Conservation (phyloP, 257 asterid genomes). For the Rehmannia glutinosa region DNA sequence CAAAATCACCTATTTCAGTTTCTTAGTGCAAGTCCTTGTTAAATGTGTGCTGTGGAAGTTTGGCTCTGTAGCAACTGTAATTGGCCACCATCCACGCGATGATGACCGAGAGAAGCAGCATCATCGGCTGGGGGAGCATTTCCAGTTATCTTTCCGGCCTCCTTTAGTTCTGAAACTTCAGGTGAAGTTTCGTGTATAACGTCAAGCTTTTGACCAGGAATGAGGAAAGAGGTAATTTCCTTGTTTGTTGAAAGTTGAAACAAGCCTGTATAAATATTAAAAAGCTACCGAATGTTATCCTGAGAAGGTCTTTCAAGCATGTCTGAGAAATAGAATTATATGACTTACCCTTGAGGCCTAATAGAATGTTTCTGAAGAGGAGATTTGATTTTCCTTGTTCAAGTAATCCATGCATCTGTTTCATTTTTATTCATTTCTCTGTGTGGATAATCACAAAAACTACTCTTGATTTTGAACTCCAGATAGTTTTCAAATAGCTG, state of each 20-base stretch:
- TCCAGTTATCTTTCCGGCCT: constrained; percentile 19
- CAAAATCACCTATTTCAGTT: constrained; percentile 16
- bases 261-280: constrained; percentile 27
- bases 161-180: constrained; percentile 23
- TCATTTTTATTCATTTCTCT: no score
- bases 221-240: constrained; percentile 27
- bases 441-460: no score
- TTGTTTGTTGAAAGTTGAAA: constrained; percentile 30
- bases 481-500: no score
- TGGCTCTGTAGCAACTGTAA: constrained; percentile 42
- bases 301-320: neutral
- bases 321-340: neutral
- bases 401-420: no score
- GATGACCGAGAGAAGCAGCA: constrained; percentile 16
- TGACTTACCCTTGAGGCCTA: constrained; percentile 53
- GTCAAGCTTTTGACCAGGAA: constrained; percentile 52
- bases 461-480: no score
- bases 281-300: neutral
- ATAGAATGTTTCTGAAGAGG: constrained; percentile 26
- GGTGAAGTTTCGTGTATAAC: constrained; percentile 44
- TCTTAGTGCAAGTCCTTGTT: constrained; percentile 45
- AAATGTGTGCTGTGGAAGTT: constrained; percentile 39
- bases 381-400: constrained; percentile 45
- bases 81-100: constrained; percentile 29
- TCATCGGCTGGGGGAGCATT: constrained; percentile 2